Base-by-base conservation (phyloP, 2,329 filamentous ascomycete species). In the Thelonectria rubi region DNA sequence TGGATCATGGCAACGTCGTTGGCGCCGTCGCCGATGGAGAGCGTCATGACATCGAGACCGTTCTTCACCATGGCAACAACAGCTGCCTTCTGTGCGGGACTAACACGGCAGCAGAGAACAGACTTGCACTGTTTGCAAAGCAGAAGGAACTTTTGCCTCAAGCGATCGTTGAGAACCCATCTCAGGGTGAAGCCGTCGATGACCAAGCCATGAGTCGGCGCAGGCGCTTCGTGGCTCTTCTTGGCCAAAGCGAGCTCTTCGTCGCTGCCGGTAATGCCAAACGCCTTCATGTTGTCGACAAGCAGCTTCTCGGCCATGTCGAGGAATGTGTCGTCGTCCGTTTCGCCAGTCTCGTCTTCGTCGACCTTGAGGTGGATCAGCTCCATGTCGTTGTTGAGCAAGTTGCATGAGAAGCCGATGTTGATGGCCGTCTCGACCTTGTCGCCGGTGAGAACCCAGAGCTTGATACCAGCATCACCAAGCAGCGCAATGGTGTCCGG, bases 391-490 rank as follows among this genome's bases (percentile, higher is more conserved):
- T 97, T 99, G 78, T 94, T 93, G 57, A 99, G 86, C 32, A 99
- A 84, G 71, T 99, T 99, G 82, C 96, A 99, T 11, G 96, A 99
- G 79, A 98, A 99, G 2, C 95, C 95, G 74, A 99, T 99, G 80
- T 99, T 99, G 87, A 99, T 99, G 60, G 96, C 95, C 21, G 95
- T 99, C 79, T 99, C 95, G 32, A 98, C 94, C 79, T 98, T 99
- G 83, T 99, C 95, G 65, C 96, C 95, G 15, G 95, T 99, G 66
- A 99, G 81, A 55, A 99, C 95, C 95, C 95, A 99, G 8, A 99
- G 86, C 79, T 99, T 99, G 78, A 99, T 97, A 75, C 96, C 96
- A 55, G 95, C 95, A 72, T 93, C 88, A 30, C 91, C 94, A 54
- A 99, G 88, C 46, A 99, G 81, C 52, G 91, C 91, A 71, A 99